Conservation (phyloP, 176 grass and related monocot genomes). For the Musa troglodytarum region DNA sequence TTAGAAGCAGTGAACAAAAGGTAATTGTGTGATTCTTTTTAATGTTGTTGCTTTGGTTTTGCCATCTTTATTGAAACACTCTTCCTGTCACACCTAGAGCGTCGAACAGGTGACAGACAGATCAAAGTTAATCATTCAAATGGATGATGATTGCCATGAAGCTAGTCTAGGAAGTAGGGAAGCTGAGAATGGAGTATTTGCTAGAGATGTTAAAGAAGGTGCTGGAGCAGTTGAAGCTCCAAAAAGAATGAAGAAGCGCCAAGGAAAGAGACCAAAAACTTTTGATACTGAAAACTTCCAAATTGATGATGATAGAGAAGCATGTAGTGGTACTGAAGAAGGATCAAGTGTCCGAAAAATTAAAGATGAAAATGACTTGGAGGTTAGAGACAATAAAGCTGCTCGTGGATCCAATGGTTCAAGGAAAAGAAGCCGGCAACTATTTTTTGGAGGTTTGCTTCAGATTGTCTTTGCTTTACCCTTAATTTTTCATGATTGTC, state of each 20-base stretch:
- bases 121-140: slow-evolving; percentile 60
- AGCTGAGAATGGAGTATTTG: slow-evolving; percentile 66
- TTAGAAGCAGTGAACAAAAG: slow-evolving; percentile 60
- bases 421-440: slow-evolving; percentile 70
- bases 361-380: slow-evolving; percentile 47
- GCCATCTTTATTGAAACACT: slow-evolving; percentile 25
- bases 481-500: slow-evolving; percentile 20
- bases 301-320: slow-evolving; percentile 83
- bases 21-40: slow-evolving; percentile 32
- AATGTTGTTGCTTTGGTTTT: slow-evolving; percentile 11
- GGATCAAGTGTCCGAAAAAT: slow-evolving; percentile 42
- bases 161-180: slow-evolving; percentile 82
- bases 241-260: slow-evolving; percentile 49
- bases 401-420: slow-evolving; percentile 39
- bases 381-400: slow-evolving; percentile 42
- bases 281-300: slow-evolving; percentile 26
- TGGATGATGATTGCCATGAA: slow-evolving; percentile 64
- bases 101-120: slow-evolving; percentile 66
- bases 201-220: slow-evolving; percentile 43
- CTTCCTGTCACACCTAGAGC: slow-evolving; percentile 42
- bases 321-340: slow-evolving; percentile 97
- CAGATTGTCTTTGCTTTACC: slow-evolving; percentile 13
- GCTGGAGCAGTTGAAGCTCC: slow-evolving; percentile 35
- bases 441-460: slow-evolving; percentile 62
- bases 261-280: slow-evolving; percentile 49